Conservation (phyloP, 352 stramenopile genomes). For the Phytopythium ostracodes region DNA sequence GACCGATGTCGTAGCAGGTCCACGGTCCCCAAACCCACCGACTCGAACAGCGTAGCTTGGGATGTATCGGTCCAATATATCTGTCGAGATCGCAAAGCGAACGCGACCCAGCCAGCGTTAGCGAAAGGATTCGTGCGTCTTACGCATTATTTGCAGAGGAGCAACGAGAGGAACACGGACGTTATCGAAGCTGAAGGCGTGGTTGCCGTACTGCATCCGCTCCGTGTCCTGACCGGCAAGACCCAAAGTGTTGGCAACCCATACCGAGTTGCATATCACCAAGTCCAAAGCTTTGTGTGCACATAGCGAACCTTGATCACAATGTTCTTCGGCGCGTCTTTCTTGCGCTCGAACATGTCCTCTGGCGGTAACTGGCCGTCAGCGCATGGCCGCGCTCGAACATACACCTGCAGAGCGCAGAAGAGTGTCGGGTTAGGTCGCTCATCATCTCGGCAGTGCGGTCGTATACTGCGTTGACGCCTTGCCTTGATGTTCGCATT, state of each 20-base stretch:
- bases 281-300: background rate
- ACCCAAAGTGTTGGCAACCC: background rate
- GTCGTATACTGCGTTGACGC: background rate
- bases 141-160: background rate
- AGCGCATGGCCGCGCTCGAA: constrained; percentile 72
- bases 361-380: constrained; percentile 61
- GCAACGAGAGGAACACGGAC: constrained; percentile 13
- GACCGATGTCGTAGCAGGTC: background rate
- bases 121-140: background rate
- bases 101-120: background rate
- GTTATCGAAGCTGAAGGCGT: constrained; percentile 85
- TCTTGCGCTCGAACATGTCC: constrained; percentile 83
- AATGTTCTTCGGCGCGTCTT: constrained; percentile 73
- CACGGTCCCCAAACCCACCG: constrained; percentile 21
- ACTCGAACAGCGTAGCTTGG: constrained; percentile 67
- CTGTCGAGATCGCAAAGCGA: too few species aligned
- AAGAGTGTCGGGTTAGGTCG: background rate
- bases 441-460: background rate
- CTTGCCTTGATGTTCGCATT: constrained; percentile 78
- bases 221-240: constrained; percentile 51
- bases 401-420: constrained; percentile 42
- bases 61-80: constrained; percentile 83
- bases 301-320: constrained; percentile 61
- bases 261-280: background rate
- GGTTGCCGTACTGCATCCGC: constrained; percentile 82